phyloP scores from a whole-genome alignment of 2,329 filamentous ascomycete species.

The Coniochaeta sp. region DNA sequence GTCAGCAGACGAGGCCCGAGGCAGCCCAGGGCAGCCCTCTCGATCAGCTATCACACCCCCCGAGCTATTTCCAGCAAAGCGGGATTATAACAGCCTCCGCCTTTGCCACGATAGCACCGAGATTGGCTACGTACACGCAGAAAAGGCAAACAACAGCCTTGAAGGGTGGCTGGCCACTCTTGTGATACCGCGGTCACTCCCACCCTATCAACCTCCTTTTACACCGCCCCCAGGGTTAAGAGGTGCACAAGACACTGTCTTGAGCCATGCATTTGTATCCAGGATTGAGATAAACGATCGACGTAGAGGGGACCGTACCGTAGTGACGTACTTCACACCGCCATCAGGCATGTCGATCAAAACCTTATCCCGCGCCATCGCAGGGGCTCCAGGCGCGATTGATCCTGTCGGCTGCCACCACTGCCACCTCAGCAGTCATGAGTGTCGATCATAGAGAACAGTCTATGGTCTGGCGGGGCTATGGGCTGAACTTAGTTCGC shows the following conservation, averaged over 20 bases:
- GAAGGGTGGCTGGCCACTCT: background rate
- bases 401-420: background rate
- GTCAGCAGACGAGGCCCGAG: no score
- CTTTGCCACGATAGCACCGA: no score
- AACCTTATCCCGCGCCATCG: background rate
- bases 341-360: background rate
- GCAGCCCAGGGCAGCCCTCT: no score
- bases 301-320: background rate
- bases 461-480: background rate
- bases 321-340: background rate
- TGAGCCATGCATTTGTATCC: background rate
- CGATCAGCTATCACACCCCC: no score
- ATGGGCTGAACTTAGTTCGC: background rate
- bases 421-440: background rate
- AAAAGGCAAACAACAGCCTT: background rate
- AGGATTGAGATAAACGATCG: background rate
- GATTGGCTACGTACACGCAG: background rate
- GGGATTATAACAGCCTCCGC: background rate
- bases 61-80: background rate
- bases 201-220: background rate
- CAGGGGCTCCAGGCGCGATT: no score
- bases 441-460: background rate
- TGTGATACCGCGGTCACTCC: background rate
- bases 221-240: background rate
- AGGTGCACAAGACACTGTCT: background rate